phyloP scores from a whole-genome alignment of 169 alveolate species.

The Babesia ovis region DNA sequence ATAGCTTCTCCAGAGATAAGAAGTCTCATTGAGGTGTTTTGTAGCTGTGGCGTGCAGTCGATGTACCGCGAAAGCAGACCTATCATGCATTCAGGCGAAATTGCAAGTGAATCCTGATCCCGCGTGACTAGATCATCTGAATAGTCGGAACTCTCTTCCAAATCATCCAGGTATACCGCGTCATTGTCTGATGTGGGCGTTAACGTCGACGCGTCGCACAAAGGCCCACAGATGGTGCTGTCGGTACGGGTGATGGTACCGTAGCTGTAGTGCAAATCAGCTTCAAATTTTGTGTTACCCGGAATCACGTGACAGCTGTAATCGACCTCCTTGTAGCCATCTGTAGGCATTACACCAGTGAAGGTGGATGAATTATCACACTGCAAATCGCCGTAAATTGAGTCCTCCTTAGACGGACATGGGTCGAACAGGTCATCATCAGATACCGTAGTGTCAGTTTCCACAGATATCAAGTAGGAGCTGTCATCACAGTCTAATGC shows the following conservation, averaged over 20 bases:
- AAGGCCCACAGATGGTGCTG: neutral
- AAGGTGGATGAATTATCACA: neutral
- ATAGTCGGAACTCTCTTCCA: neutral
- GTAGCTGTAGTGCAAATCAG: neutral
- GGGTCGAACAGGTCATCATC: neutral
- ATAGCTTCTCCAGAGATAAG: conserved; percentile 9
- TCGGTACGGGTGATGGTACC: neutral
- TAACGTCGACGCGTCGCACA: conserved; percentile 10
- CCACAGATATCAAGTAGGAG: neutral
- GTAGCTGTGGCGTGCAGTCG: conserved; percentile 24
- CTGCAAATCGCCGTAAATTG: neutral
- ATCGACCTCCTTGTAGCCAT: neutral
- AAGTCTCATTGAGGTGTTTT: conserved; percentile 18
- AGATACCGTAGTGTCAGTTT: neutral
- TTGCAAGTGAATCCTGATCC: neutral
- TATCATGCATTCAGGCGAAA: conserved; percentile 23
- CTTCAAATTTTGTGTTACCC: neutral
- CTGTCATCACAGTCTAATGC: neutral
- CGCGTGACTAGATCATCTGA: neutral
- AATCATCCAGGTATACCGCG: neutral
- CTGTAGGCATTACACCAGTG: neutral
- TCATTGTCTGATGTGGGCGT: conserved; percentile 35
- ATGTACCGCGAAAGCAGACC: conserved; percentile 31
- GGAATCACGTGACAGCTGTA: neutral
- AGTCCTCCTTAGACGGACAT: neutral